A percentile compares a stretch with the other conserved stretches of the same genome.
Conservation (phyloP, 129 eudicot genomes). For the Escallonia herrerae region DNA sequence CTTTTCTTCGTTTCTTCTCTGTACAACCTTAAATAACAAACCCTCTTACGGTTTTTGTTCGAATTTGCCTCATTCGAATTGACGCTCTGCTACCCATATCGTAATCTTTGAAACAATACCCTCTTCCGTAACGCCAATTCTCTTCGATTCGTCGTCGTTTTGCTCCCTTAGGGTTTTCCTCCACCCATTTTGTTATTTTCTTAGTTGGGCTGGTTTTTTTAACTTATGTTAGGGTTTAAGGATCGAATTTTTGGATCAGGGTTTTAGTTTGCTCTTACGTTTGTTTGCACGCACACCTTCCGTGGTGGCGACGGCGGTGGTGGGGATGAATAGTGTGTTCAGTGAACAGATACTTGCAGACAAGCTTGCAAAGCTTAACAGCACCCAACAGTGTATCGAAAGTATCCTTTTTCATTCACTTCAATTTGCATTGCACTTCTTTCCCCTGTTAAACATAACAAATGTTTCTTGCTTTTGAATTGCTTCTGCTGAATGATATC, state of each 20-base stretch:
- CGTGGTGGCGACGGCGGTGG: slow-evolving; percentile 1
- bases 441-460: too few relatives aligned
- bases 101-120: too few relatives aligned
- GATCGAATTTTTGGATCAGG: slow-evolving; percentile 9
- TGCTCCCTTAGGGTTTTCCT: slow-evolving; percentile 7
- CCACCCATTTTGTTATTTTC: too few relatives aligned
- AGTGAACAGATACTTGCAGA: slow-evolving; percentile 74
- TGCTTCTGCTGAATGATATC: too few relatives aligned
- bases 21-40: too few relatives aligned
- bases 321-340: slow-evolving; percentile 77
- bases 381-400: slow-evolving; percentile 90
- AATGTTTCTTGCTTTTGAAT: too few relatives aligned
- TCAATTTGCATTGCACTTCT: too few relatives aligned
- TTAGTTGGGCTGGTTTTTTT: background rate
- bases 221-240: slow-evolving; percentile 7
- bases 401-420: slow-evolving; percentile 53
- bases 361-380: slow-evolving; percentile 87
- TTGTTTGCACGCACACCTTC: background rate
- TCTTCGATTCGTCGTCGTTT: background rate
- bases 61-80: too few relatives aligned
- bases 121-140: background rate
- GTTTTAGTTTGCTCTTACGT: slow-evolving; percentile 1
- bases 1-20: too few relatives aligned
- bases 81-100: too few relatives aligned
- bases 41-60: too few relatives aligned